These are phyloP conservation scores for Penicillium sp. DNA, from an alignment of 2,329 filamentous ascomycete species.

Conservation along the genomic window DNA sequence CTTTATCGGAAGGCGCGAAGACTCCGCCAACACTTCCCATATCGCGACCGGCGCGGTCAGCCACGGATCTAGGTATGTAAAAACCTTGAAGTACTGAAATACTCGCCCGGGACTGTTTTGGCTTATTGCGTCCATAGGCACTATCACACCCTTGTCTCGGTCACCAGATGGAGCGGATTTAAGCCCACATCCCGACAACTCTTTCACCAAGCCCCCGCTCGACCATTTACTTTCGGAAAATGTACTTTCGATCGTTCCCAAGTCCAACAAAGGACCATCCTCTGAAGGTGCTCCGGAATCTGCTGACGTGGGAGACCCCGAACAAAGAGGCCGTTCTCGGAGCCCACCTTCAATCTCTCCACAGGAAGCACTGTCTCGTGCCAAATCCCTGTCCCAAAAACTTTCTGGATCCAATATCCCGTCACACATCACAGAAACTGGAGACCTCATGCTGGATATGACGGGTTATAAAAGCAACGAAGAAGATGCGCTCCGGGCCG, in stretches of 20 bases:
- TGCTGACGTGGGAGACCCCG: constrained; percentile 13
- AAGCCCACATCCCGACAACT: constrained; percentile 24
- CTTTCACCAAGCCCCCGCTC: constrained; percentile 37
- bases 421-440: constrained; percentile 82
- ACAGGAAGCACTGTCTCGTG: constrained; percentile 74
- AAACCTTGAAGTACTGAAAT: not conserved
- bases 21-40: constrained; percentile 26
- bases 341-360: constrained; percentile 71
- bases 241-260: constrained; percentile 44
- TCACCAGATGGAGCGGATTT: constrained; percentile 34
- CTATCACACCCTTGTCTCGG: constrained; percentile 39
- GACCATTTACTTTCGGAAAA: constrained; percentile 55
- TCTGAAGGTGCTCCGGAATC: constrained; percentile 11
- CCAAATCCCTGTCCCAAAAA: constrained; percentile 78
- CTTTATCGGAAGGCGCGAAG: constrained; percentile 23
- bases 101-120: not conserved
- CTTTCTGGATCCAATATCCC: constrained; percentile 88
- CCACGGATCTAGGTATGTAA: constrained; percentile 45
- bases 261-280: constrained; percentile 9
- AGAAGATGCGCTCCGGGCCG: constrained; percentile 83
- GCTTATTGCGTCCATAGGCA: constrained; percentile 24
- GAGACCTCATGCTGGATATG: constrained; percentile 98
- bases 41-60: constrained; percentile 35
- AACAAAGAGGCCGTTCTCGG: constrained; percentile 51
- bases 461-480: constrained; percentile 92